Percentiles rank a stretch among this genome's conserved stretches.
Conservation (phyloP, 2,329 filamentous ascomycete genomes). For the Alternaria ethzedia region DNA sequence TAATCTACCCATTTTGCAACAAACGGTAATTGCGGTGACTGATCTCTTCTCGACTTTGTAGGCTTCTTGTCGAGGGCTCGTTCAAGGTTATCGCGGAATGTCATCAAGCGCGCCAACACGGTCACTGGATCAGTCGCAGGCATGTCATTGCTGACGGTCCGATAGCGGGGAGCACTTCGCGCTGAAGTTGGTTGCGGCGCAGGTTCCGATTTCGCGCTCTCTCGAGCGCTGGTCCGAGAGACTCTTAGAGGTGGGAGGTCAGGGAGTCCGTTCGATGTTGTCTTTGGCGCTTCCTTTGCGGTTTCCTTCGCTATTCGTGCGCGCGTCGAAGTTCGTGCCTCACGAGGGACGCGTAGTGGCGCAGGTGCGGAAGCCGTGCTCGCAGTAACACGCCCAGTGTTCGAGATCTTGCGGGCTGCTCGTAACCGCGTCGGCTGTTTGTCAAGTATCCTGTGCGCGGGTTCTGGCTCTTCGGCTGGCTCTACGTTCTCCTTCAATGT, state of each 20-base stretch:
- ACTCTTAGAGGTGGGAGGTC: slow-evolving; percentile 36
- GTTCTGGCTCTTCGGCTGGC: slow-evolving; percentile 35
- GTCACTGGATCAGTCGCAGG: slow-evolving; percentile 52
- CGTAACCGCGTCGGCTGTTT: slow-evolving; percentile 47
- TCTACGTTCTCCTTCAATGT: slow-evolving; percentile 48
- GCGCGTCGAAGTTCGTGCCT: slow-evolving; percentile 36
- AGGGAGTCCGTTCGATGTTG: slow-evolving; percentile 28
- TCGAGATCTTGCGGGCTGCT: slow-evolving; percentile 45
- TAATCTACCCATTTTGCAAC: slow-evolving; percentile 86
- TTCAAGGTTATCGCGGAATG: slow-evolving; percentile 55
- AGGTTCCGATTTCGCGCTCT: slow-evolving; percentile 27
- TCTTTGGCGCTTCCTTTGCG: slow-evolving; percentile 26
- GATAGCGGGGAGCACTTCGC: slow-evolving; percentile 29
- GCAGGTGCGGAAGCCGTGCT: slow-evolving; percentile 37
- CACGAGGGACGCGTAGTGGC: slow-evolving; percentile 36
- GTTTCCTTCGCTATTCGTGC: slow-evolving; percentile 33
- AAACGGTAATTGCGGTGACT: slow-evolving; percentile 61
- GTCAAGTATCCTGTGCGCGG: slow-evolving; percentile 38
- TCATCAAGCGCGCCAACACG: slow-evolving; percentile 54
- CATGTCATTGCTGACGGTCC: slow-evolving; percentile 35
- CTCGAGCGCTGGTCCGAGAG: slow-evolving; percentile 25
- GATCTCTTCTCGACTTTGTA: slow-evolving; percentile 52
- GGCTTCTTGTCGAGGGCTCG: slow-evolving; percentile 51
- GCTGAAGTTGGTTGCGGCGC: slow-evolving; percentile 24
- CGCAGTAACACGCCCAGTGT: slow-evolving; percentile 40